These are phyloP conservation scores for Petunia secreta DNA, from an alignment of 257 asterid genomes.

Conservation along the genomic window DNA sequence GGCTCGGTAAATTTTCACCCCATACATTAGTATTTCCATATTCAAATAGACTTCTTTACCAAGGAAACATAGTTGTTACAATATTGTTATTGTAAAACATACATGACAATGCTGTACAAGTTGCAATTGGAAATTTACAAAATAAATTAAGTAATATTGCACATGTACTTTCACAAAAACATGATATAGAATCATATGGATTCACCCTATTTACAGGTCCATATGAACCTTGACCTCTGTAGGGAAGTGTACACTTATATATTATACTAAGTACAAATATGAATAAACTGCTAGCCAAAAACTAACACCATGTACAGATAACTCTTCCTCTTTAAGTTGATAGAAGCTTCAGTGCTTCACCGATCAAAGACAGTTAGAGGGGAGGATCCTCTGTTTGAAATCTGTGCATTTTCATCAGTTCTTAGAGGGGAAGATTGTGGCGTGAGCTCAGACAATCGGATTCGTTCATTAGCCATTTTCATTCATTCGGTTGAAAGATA, in stretches of 20 bases:
- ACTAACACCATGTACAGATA: constrained; percentile 25
- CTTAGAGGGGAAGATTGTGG: constrained; percentile 57
- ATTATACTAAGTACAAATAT: constrained; percentile 1
- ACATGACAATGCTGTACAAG: background rate
- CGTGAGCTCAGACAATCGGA: constrained; percentile 62
- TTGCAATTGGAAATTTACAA: background rate
- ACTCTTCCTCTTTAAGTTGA: background rate
- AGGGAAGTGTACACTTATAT: background rate
- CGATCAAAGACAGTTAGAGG: constrained; percentile 67
- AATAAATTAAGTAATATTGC: constrained; percentile 3
- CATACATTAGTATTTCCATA: too few species aligned
- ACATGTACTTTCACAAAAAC: background rate
- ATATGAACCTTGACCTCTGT: background rate
- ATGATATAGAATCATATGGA: constrained; percentile 7
- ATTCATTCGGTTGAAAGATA: too few species aligned
- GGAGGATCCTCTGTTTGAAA: constrained; percentile 36
- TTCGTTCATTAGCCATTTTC: constrained; percentile 68
- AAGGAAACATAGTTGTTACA: background rate
- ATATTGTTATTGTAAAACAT: background rate
- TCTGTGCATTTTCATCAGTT: constrained; percentile 41
- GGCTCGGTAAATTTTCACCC: too few species aligned
- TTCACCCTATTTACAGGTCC: background rate
- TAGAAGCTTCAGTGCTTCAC: constrained; percentile 33
- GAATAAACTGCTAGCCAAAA: constrained; percentile 33
- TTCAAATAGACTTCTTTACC: too few species aligned